These are phyloP conservation scores for Madurella mycetomatis DNA, from an alignment of 2,329 filamentous ascomycete genomes.

Conservation along the genomic window DNA sequence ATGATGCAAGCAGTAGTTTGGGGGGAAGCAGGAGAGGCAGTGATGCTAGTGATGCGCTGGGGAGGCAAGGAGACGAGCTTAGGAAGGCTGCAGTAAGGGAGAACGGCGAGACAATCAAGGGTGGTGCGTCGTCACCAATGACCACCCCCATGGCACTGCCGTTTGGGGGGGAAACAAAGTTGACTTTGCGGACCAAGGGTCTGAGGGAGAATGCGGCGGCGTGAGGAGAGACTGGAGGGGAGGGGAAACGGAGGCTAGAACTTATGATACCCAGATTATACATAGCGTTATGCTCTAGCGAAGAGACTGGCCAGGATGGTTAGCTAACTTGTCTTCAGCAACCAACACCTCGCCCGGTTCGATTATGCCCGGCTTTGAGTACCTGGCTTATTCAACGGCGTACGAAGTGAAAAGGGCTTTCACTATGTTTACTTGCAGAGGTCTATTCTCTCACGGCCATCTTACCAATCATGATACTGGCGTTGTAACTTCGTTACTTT, in stretches of 20 bases:
- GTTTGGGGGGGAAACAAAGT: slow-evolving; percentile 43
- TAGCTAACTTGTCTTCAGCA: too few species aligned
- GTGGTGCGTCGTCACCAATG: background rate
- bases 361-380: too few species aligned
- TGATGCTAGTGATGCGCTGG: slow-evolving; percentile 38
- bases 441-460: too few species aligned
- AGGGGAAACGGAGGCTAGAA: background rate
- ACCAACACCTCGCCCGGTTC: too few species aligned
- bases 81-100: slow-evolving; percentile 30
- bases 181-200: slow-evolving; percentile 54
- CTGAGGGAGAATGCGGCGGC: slow-evolving; percentile 40
- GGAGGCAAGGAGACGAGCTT: slow-evolving; percentile 41
- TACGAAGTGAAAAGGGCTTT: too few species aligned
- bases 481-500: too few species aligned
- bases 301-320: too few species aligned
- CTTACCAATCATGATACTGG: too few species aligned
- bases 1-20: slow-evolving; percentile 39
- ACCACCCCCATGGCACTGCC: slow-evolving; percentile 26
- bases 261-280: background rate
- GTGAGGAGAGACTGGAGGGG: slow-evolving; percentile 2
- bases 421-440: too few species aligned
- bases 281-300: background rate
- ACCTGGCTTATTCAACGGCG: too few species aligned
- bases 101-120: slow-evolving; percentile 9
- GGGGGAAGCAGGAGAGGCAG: slow-evolving; percentile 41